Evolutionary conservation across 2,329 filamentous ascomycete genomes (phyloP), one percentile per base, ranked within the genome.

Genomic region (Colletotrichum sp.): DNA sequence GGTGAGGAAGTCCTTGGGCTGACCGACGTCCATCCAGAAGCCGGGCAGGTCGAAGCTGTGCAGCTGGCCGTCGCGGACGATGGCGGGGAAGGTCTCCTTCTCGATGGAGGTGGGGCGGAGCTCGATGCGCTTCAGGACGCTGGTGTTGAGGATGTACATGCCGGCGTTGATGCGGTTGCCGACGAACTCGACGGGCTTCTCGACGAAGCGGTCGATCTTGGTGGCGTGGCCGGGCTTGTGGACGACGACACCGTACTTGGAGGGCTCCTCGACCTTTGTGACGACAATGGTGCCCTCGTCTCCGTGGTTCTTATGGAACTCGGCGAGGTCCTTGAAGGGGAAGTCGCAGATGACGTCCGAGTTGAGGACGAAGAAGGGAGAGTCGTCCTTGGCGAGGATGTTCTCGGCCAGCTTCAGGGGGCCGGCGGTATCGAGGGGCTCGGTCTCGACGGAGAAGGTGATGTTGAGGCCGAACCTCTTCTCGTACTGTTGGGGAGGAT

Each of bases 1-100:
- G 26, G 94, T 95, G 72, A 99, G 90, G 92, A 99, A 99, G 84
- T 99, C 96, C 90, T 99, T 99, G 81, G 96, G 96, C 88, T 99
- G 96, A 81, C 96, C 96, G 79, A 99, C 95, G 81, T 99, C 96
- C 96, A 99, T 99, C 96, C 96, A 99, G 92, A 98, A 99, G 80
- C 96, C 96, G 80, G 98, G 96, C 34, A 99, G 92, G 84, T 99
- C 96, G 84, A 98, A 98, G 3, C 95, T 98, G 90, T 99, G 96
- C 78, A 99, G 89, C 86, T 96, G 92, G 79, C 95, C 95, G 82
- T 98, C 96, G 82, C 91, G 93, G 87, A 94, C 94, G 85, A 99
- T 97, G 80, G 95, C 93, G 63, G 96, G 96, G 94, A 99, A 99
- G 39, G 96, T 98, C 89, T 99, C 97, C 88, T 99, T 96, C 88